Percentiles rank a stretch among this genome's conserved stretches.
phyloP scores from a whole-genome alignment of 2,329 filamentous ascomycete species.

The Colletotrichum sp. region DNA sequence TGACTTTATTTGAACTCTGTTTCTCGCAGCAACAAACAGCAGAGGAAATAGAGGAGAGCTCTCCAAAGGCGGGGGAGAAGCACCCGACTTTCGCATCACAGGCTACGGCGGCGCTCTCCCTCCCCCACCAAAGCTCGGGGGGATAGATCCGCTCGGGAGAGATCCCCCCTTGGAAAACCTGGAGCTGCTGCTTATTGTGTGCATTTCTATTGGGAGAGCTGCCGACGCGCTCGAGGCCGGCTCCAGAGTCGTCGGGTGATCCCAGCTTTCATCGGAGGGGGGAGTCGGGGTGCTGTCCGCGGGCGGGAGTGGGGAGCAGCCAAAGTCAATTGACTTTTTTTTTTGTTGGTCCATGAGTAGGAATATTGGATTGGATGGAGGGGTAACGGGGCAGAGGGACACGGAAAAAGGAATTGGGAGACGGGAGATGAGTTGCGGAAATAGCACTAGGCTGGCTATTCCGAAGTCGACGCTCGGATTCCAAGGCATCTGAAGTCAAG shows the following conservation, averaged over 20 bases:
- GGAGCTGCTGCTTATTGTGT: conserved; percentile 1
- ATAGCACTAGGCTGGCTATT: background rate
- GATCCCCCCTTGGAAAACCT: background rate
- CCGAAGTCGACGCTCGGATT: background rate
- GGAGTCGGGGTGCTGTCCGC: conserved; percentile 12
- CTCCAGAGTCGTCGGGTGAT: background rate
- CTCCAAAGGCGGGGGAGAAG: background rate
- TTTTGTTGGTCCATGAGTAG: background rate
- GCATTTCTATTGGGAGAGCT: conserved; percentile 8
- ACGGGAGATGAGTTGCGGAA: background rate
- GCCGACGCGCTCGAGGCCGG: background rate
- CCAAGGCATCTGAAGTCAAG: background rate
- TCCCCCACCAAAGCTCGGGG: background rate
- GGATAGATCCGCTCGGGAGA: conserved; percentile 10
- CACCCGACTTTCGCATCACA: background rate
- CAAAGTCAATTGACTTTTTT: background rate
- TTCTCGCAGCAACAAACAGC: background rate
- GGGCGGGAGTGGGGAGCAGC: background rate
- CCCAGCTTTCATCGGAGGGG: background rate
- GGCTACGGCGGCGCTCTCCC: background rate
- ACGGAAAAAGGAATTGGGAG: background rate
- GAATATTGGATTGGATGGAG: background rate
- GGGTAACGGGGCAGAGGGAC: background rate
- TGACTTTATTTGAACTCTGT: conserved; percentile 11
- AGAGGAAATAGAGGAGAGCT: background rate